Evolutionary conservation across 805 yeast species (phyloP), one percentile per base, ranked within the genome.

Genomic region (Metschnikowia peoriensis): DNA sequence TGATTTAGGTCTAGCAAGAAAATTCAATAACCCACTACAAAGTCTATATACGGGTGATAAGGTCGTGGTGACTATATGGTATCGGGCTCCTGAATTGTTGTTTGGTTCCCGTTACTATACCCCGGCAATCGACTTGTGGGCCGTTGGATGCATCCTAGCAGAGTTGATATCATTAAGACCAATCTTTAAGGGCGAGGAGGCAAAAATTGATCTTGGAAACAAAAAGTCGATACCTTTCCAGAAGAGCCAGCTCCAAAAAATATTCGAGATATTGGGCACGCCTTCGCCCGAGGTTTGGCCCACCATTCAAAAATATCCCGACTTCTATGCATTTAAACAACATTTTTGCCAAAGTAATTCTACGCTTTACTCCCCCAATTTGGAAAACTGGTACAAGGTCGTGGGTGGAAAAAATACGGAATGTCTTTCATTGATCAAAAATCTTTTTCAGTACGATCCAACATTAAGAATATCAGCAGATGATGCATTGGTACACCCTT

Each of bases 41-140:
- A 84, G 94, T 17, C 73, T 92, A 27, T 92, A 88, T 65, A 81
- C 92, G 17, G 97, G 97, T 42, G 98, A 92, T 68, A 92, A 92
- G 69, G 97, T 92, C 14, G 97, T 92, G 50, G 97, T 92, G 11
- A 92, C 98, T 0, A 92, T 92, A 52, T 92, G 98, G 98, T 92
- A 92, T 66, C 77, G 98, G 60, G 96, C 97, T 0, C 97, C 97
- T 0, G 98, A 92, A 64, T 73, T 92, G 38, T 71, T 92, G 37
- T 69, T 92, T n/a, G 97, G 97, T 0, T 90, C 96, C 1, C 77
- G 96, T 39, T 97, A 92, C 70, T 92, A 92, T 65, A 86, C 97
- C 0, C 92, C 97, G 1, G 91, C 96, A 0, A 85, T 94, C 46
- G 97, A 94, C 71, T 67, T 89, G 37, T 92, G 98, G 98, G 96